Evolutionary conservation across 1,139 yeast species (phyloP), one percentile per base, ranked within the genome.

Genomic region (Hanseniaspora sp.): DNA sequence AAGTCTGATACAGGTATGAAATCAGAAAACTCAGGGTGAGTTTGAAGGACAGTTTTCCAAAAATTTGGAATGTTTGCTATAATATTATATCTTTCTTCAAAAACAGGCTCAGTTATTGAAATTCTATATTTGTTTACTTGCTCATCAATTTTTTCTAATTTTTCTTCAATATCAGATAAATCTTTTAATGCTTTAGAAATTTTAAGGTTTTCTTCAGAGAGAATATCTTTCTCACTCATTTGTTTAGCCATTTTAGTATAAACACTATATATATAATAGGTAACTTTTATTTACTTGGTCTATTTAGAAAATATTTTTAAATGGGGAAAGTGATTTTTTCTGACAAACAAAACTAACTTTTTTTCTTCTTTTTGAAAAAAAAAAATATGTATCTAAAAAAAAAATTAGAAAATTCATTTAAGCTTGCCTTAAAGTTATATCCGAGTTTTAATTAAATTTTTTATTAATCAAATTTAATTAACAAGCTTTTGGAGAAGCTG

Each of bases 1-100:
- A 82, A 77, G 64, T 84, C 92, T 44, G 81, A 83, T 1, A 80
- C 77, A 55, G 78, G 72, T 31, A 83, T 71, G 61, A 77, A 83
- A 58, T 84, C 90, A 30, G 84, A 81, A 64, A 84, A 83, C 60
- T 83, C 88, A 45, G 82, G 83, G 64, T 83, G 84, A 63, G 83
- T 86, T 0, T 87, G 84, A 23, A 84, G 68, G 0, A 83, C 86
- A 56, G 83, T 76, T 65, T 81, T 82, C 94, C 94, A 84, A 64
- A 84, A 83, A 59, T 78, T 78, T 0, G 86, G 85, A 47, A 84
- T 77, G 5, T 70, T 63, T 9, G 61, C 56, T 29, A 79, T 69
- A 30, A 75, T 69, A 9, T 62, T 63, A 47, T 82, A 71, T 61
- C 94, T 69, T 54, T 73, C 67, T 9, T 62, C 64, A 63, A 76